Evolutionary conservation across 2,329 filamentous ascomycete species (phyloP).

Genomic region (Nemania serpens): DNA sequence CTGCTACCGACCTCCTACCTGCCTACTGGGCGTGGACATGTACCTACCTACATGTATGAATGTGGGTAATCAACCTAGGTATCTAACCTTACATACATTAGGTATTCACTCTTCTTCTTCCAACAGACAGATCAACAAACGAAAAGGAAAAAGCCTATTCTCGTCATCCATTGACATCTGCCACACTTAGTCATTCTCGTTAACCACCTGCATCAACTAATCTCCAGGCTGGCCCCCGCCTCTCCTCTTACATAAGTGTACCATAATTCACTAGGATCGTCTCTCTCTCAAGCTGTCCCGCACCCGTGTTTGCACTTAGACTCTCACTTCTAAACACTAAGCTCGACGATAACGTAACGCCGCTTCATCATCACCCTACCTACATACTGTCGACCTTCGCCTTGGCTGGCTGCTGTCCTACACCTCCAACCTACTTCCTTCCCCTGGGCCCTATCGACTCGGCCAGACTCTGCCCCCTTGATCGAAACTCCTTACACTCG

Average conservation of each 20-base stretch:
- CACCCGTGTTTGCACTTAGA: not conserved
- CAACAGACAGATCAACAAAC: slow-evolving; percentile 3
- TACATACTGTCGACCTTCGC: not conserved
- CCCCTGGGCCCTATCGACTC: not conserved
- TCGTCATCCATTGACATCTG: not conserved
- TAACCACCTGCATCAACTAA: not conserved
- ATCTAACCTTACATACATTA: too few species aligned
- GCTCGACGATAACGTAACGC: slow-evolving; percentile 3
- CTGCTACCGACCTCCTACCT: not conserved
- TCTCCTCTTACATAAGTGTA: not conserved
- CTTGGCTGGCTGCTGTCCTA: not conserved
- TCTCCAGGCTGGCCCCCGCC: not conserved
- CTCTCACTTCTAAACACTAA: slow-evolving; percentile 4
- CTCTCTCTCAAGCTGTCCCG: too few species aligned
- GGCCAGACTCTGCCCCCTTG: not conserved
- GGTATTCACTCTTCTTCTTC: too few species aligned
- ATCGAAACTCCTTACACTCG: not conserved
- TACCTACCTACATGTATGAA: too few species aligned
- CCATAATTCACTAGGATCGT: not conserved
- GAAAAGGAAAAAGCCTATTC: slow-evolving; percentile 1
- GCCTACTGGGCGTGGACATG: too few species aligned
- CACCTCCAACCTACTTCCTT: not conserved
- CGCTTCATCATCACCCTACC: too few species aligned
- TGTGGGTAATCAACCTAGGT: too few species aligned
- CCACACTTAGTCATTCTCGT: not conserved